These are phyloP conservation scores for Cystobasidium slooffiae DNA, from an alignment of 1,284 basidiomycete genomes.

Conservation along the genomic window DNA sequence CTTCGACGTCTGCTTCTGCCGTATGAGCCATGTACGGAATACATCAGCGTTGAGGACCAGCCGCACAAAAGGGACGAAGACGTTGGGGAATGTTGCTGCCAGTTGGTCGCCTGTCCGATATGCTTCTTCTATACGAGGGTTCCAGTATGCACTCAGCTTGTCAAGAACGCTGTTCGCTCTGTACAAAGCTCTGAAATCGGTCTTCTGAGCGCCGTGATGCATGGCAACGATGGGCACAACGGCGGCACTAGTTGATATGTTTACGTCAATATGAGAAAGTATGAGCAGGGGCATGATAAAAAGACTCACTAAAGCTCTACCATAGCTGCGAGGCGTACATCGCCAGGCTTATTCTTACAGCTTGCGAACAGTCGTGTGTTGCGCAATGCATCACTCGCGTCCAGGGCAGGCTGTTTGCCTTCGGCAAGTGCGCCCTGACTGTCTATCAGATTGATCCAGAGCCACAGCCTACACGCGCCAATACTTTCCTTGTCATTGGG, in stretches of 20 bases:
- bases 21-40: conserved; percentile 41
- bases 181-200: conserved; percentile 40
- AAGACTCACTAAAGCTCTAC: conserved; percentile 46
- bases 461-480: conserved; percentile 38
- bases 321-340: conserved; percentile 45
- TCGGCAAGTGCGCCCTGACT: conserved; percentile 45
- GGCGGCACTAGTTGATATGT: conserved; percentile 12
- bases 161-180: conserved; percentile 45
- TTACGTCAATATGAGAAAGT: neutral
- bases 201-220: conserved; percentile 39
- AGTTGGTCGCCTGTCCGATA: conserved; percentile 35
- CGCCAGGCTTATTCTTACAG: conserved; percentile 36
- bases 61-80: conserved; percentile 35
- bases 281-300: neutral
- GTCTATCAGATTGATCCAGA: conserved; percentile 46
- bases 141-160: conserved; percentile 45
- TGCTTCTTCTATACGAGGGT: conserved; percentile 34
- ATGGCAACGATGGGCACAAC: conserved; percentile 33
- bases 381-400: conserved; percentile 40
- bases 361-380: conserved; percentile 44
- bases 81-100: conserved; percentile 31
- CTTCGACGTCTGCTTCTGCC: conserved; percentile 23
- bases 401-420: conserved; percentile 41
- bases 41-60: conserved; percentile 46
- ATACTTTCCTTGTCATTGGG: conserved; percentile 21